A percentile compares a stretch with the other conserved stretches of the same genome.
Conservation (phyloP, 768 basidiomycete species). For the Suillus discolor region DNA sequence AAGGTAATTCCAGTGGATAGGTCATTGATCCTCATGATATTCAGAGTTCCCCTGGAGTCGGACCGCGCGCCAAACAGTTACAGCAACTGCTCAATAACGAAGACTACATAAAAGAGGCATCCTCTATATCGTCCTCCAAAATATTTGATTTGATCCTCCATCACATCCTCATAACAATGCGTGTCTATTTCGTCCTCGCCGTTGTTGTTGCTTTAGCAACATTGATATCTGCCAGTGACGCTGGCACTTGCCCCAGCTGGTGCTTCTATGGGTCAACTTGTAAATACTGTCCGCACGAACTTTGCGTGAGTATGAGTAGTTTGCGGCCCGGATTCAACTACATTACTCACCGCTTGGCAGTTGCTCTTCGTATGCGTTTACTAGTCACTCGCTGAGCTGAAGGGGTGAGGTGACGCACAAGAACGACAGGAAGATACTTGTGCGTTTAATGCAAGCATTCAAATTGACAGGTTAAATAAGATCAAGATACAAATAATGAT, state of each 20-base stretch:
- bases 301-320: not conserved
- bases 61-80: too few relatives aligned
- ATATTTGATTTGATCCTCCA: not conserved
- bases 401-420: too few relatives aligned
- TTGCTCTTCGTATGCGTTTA: not conserved
- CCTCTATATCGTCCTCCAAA: not conserved
- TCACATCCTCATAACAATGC: not conserved
- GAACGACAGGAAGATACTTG: too few relatives aligned
- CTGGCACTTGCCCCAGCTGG: not conserved
- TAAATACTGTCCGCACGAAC: not conserved
- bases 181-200: not conserved
- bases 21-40: too few relatives aligned
- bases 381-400: too few relatives aligned
- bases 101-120: not conserved
- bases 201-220: not conserved
- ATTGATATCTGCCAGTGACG: not conserved
- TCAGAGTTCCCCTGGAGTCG: too few relatives aligned
- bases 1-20: not conserved
- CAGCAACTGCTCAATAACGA: too few relatives aligned
- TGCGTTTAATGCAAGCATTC: too few relatives aligned
- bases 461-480: too few relatives aligned
- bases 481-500: too few relatives aligned
- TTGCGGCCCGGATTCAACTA: not conserved
- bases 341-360: not conserved
- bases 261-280: not conserved